Evolutionary conservation across 2,329 filamentous ascomycete species (phyloP), one percentile per base, ranked within the genome.

Genomic region (Davidsoniella australis): DNA sequence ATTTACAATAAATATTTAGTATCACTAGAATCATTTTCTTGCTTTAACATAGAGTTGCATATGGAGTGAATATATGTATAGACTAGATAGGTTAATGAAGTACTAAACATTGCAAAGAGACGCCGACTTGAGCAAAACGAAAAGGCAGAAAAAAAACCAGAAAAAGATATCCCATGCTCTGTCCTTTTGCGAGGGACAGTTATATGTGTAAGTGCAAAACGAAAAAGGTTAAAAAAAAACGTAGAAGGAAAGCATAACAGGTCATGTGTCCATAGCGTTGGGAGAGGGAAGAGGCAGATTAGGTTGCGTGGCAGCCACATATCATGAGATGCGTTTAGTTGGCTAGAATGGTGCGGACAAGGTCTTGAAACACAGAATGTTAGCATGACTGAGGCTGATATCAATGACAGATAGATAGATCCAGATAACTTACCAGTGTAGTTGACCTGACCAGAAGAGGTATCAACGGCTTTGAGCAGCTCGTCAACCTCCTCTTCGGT

Each of bases 401-500:
- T 24, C 20, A 45, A 4, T 17, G 33, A 10, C 23, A 23, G 3
- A 10, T 20, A 23, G 3, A 2, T 7, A 2, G 44, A 6, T 36
- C 45, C 18, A n/a, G 12, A 10, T 24, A n/a, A 64, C 79, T 56
- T 72, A 91, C 86, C 87, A 57, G 83, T 88, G 67, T 98, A 98
- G 72, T 96, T 94, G 66, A 98, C 85, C 75, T 96, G 88, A 58
- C 89, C 88, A 50, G 82, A 89, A 68, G 82, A 91, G 54, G 88
- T 94, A 64, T 98, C 91, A 56, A 96, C 89, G 0, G 88, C 87
- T 80, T 96, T 98, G 65, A 98, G 80, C 62, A 98, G 75, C 75
- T 98, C 91, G 65, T 96, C 89, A 45, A 98, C 91, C 73, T 98
- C 91, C 56, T 96, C 91, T 60, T 98, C 89, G 54, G 83, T 85